Evolutionary conservation across 768 basidiomycete genomes (phyloP).

Genomic region (Boletus huronensis): DNA sequence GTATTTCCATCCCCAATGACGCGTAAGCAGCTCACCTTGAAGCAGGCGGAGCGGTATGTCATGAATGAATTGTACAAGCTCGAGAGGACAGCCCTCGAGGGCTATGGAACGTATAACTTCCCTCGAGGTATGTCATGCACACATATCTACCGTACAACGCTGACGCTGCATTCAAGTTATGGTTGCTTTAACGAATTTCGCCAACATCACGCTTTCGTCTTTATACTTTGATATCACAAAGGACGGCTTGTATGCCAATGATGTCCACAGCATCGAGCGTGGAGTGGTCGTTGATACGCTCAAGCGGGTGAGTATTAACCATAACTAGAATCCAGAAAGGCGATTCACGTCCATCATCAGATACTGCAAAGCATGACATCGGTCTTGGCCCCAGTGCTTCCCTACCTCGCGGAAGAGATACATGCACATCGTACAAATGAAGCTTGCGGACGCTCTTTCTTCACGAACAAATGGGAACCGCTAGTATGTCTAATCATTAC

Average conservation of each 20-base stretch:
- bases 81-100: constrained; percentile 61
- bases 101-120: constrained; percentile 76
- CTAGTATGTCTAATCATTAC: constrained; percentile 45
- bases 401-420: constrained; percentile 90
- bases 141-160: neutral
- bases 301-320: constrained; percentile 47
- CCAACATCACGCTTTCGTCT: constrained; percentile 81
- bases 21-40: constrained; percentile 5
- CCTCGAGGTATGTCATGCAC: constrained; percentile 56
- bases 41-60: constrained; percentile 78
- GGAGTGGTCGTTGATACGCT: constrained; percentile 68
- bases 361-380: constrained; percentile 62
- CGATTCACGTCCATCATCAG: constrained; percentile 34
- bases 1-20: constrained; percentile 20
- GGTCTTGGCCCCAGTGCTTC: constrained; percentile 80
- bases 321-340: neutral
- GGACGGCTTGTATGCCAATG: constrained; percentile 81
- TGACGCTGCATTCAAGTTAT: constrained; percentile 50
- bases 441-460: constrained; percentile 51
- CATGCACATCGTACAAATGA: constrained; percentile 34
- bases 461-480: constrained; percentile 63
- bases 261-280: constrained; percentile 47
- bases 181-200: constrained; percentile 68
- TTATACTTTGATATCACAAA: constrained; percentile 92
- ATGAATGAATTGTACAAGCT: constrained; percentile 79